Percentiles rank a stretch among this genome's conserved stretches.
These are phyloP conservation scores for Irpex sp. DNA, from an alignment of 1,284 basidiomycete species.

Conservation along the genomic window DNA sequence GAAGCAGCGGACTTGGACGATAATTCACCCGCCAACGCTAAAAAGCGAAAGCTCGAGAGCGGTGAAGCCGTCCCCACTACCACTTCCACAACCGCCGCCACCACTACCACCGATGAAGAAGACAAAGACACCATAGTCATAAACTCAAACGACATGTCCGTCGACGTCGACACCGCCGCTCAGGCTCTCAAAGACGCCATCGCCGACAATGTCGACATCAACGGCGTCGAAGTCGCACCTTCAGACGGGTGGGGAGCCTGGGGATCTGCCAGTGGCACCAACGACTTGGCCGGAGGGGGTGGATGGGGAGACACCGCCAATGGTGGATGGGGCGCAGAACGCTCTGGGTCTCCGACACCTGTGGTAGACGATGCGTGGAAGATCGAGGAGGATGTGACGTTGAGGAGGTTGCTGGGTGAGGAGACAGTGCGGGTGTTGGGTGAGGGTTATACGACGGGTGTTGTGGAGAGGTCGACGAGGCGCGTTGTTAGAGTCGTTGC, in stretches of 20 bases:
- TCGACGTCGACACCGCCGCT: constrained; percentile 2
- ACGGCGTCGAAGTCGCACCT: constrained; percentile 8
- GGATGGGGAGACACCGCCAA: neutral
- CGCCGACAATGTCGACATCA: constrained; percentile 13
- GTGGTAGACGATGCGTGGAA: constrained; percentile 13
- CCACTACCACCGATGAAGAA: constrained; percentile 16
- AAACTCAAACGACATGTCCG: constrained; percentile 14
- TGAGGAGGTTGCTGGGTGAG: constrained; percentile 40
- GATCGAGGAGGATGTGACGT: constrained; percentile 18
- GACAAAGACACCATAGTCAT: constrained; percentile 14
- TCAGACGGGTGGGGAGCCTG: constrained; percentile 9
- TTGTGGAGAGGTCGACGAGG: constrained; percentile 48
- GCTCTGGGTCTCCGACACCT: constrained; percentile 1
- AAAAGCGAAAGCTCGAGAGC: constrained; percentile 1
- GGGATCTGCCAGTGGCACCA: constrained; percentile 5
- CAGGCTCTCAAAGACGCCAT: constrained; percentile 4
- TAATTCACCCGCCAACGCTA: constrained; percentile 3
- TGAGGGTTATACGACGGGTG: constrained; percentile 43
- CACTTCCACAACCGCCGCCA: constrained; percentile 20
- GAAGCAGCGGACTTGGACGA: neutral
- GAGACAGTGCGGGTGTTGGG: constrained; percentile 27
- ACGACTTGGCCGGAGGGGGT: neutral
- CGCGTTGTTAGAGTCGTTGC: constrained; percentile 33
- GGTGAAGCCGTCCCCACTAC: constrained; percentile 15
- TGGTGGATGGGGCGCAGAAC: constrained; percentile 5